Base-by-base conservation (phyloP, 805 yeast genomes). In the Pichia eremophila region DNA sequence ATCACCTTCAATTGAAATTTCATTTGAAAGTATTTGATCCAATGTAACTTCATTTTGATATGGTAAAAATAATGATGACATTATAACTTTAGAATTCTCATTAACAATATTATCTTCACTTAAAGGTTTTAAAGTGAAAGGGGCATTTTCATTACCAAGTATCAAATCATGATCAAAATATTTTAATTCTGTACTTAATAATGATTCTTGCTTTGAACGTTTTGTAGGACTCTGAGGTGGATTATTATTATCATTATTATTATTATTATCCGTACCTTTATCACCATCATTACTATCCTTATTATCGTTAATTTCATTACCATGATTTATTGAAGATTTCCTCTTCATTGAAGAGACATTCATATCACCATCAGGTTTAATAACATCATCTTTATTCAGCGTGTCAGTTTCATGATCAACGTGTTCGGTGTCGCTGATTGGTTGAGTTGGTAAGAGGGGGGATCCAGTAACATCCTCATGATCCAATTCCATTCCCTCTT, bases 61-160 rank as follows among this genome's bases (percentile, higher is more conserved):
- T 3, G 75, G 71, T 43, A 78, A 53, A 53, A 79, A 79, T 14
- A 78, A 66, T 42, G 75, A 75, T 5, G 81, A 75, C 49, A 79
- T 66, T 40, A 73, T 59, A 41, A 60, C 63, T 45, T 62, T 62
- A 2, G 67, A 63, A 31, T 62, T 58, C 41, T 63, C 67, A 28
- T 47, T 40, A 25, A 58, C 62, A 12, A 34, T n/a, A 22, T 46
- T 36, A 14, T 51, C 47, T 14, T 34, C 44, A n/a, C 47, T 45
- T 9, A 77, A 47, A 3, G 84, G 83, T 32, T 70, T 72, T 42
- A 78, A 56, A 0, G 83, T 65, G 56, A 63, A 73, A 3, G 79
- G 79, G 29, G 65, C 60, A 53, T 72, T 70, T 35, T 77, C 68
- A 50, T 75, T 75, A 9, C 66, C 62, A 17, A 55, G 46, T 39